phyloP scores from a whole-genome alignment of 352 stramenopile species.

The Phytopythium cucurbitacearum region DNA sequence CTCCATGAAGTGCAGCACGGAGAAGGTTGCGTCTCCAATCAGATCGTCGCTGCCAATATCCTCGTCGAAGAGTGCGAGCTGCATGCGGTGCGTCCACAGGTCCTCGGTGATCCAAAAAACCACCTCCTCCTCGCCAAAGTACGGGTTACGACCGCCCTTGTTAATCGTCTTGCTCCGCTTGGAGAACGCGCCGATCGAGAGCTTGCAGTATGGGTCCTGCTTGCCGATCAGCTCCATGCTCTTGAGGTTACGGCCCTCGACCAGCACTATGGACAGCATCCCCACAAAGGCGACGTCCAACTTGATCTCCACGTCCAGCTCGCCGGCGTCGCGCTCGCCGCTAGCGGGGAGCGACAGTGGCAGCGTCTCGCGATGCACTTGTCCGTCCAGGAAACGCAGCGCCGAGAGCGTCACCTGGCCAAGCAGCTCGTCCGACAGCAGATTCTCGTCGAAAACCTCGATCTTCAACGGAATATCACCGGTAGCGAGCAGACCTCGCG shows the following conservation, averaged over 20 bases:
- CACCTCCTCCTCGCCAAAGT: constrained; percentile 90
- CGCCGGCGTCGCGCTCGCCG: constrained; percentile 20
- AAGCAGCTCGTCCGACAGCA: constrained; percentile 84
- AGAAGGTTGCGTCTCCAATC: constrained; percentile 76
- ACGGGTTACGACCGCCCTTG: constrained; percentile 85
- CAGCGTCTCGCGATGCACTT: constrained; percentile 48
- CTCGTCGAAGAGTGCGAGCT: constrained; percentile 79
- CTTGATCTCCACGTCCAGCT: constrained; percentile 70
- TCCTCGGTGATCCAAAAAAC: constrained; percentile 90
- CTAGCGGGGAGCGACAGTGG: constrained; percentile 45
- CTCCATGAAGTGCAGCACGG: constrained; percentile 74
- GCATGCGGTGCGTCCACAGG: constrained; percentile 83
- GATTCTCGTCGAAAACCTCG: constrained; percentile 86
- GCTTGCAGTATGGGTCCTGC: constrained; percentile 89
- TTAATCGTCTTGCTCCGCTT: constrained; percentile 73
- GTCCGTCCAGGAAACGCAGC: constrained; percentile 75
- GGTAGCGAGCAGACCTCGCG: constrained; percentile 56
- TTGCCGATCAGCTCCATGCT: constrained; percentile 89
- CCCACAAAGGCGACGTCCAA: constrained; percentile 73
- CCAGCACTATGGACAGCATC: constrained; percentile 82
- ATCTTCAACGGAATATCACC: constrained; percentile 71
- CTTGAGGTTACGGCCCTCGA: constrained; percentile 87
- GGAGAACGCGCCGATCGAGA: constrained; percentile 60
- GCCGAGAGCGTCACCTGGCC: constrained; percentile 64
- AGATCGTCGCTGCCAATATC: constrained; percentile 89